Conservation (phyloP, 805 yeast genomes). For the Cyberlindnera xishuangbannaensis region DNA sequence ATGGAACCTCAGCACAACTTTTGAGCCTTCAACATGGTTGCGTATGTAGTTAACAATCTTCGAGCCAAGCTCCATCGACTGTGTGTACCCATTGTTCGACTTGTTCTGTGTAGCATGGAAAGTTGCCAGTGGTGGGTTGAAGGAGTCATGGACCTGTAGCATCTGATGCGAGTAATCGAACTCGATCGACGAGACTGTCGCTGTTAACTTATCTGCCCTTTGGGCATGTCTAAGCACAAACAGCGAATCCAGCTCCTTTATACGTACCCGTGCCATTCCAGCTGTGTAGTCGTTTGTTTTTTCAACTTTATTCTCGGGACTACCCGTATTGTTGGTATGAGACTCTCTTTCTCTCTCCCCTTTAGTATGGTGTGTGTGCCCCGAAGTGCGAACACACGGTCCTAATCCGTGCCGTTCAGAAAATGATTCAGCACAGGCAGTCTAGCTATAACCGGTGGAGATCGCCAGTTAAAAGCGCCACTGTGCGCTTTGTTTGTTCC, state of each 20-base stretch:
- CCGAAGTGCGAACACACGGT: no score
- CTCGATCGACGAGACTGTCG: constrained; percentile 24
- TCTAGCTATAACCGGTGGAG: no score
- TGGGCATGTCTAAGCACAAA: constrained; percentile 26
- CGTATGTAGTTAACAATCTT: constrained; percentile 19
- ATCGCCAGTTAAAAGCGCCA: no score
- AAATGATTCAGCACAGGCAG: no score
- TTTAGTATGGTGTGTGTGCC: no score
- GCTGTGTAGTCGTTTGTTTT: no score
- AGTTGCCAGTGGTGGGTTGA: constrained; percentile 25
- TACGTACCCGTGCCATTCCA: background rate
- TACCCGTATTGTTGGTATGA: no score
- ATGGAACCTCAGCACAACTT: constrained; percentile 25
- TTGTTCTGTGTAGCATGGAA: constrained; percentile 22
- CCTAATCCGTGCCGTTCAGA: no score
- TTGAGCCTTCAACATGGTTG: constrained; percentile 12
- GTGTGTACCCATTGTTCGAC: constrained; percentile 25
- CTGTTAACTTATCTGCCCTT: constrained; percentile 23
- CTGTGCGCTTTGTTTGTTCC: no score
- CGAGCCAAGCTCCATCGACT: constrained; percentile 21
- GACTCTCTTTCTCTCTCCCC: no score
- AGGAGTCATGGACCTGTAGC: constrained; percentile 16
- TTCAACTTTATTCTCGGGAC: no score
- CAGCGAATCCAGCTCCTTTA: constrained; percentile 19
- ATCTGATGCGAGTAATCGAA: constrained; percentile 11